Evolutionary conservation across 2,329 filamentous ascomycete genomes (phyloP).

Genomic region (Mycosphaerella arachidis): DNA sequence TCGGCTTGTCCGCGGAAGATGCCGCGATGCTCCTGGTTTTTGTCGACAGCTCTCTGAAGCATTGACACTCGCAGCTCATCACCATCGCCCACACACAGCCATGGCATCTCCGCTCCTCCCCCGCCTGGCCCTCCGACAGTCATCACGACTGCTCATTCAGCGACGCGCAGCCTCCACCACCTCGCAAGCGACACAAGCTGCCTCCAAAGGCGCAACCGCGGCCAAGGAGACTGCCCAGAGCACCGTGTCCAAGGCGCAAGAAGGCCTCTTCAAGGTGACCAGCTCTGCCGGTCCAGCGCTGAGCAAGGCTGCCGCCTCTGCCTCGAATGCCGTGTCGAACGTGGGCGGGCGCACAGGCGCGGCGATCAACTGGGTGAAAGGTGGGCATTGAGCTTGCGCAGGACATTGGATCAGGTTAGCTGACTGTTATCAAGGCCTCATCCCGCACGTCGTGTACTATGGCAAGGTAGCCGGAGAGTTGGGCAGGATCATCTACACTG

Average conservation of each 20-base stretch:
- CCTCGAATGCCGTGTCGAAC: slow-evolving; percentile 63
- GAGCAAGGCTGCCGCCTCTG: slow-evolving; percentile 64
- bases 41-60: background rate
- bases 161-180: slow-evolving; percentile 48
- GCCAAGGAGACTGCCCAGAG: slow-evolving; percentile 43
- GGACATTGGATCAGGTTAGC: slow-evolving; percentile 6
- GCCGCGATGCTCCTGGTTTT: background rate
- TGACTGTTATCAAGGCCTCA: slow-evolving; percentile 60
- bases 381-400: slow-evolving; percentile 53
- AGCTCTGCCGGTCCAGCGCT: slow-evolving; percentile 76
- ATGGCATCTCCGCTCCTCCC: slow-evolving; percentile 48
- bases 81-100: slow-evolving; percentile 21
- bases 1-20: background rate
- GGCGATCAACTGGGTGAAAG: slow-evolving; percentile 74
- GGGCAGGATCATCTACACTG: slow-evolving; percentile 77
- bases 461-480: slow-evolving; percentile 83
- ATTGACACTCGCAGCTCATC: slow-evolving; percentile 9
- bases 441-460: slow-evolving; percentile 88
- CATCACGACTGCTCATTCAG: slow-evolving; percentile 39
- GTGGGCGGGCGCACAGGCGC: slow-evolving; percentile 79
- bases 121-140: slow-evolving; percentile 43
- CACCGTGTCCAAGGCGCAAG: slow-evolving; percentile 59
- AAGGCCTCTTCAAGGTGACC: slow-evolving; percentile 77
- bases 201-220: slow-evolving; percentile 33
- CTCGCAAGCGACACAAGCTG: slow-evolving; percentile 43